Percentiles rank a stretch among this genome's conserved stretches.
Evolutionary conservation across 148 eudicot genomes (phyloP).

Genomic region (Camellia granthamiana): DNA sequence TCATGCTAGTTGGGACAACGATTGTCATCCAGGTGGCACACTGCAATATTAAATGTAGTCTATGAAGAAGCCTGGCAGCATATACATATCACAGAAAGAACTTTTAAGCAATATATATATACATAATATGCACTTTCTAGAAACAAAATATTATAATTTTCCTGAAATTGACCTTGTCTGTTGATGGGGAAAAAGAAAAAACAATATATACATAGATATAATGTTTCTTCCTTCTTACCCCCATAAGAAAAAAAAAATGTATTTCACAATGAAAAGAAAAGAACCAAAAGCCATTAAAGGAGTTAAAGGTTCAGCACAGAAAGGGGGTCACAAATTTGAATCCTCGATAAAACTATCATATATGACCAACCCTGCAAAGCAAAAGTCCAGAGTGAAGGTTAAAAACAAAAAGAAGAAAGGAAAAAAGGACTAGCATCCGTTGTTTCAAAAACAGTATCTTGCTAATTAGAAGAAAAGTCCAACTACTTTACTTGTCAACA

Average conservation of each 20-base stretch:
- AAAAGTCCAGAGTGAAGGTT: background rate
- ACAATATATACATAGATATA: background rate
- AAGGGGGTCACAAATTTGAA: background rate
- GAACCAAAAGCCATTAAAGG: background rate
- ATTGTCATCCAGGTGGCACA: slow-evolving; percentile 99
- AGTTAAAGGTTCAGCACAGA: background rate
- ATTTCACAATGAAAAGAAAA: background rate
- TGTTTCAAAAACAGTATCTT: background rate
- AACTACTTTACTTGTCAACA: background rate
- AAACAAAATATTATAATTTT: background rate
- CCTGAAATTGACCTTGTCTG: background rate
- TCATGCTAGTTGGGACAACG: slow-evolving; percentile 96
- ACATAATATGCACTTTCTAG: background rate
- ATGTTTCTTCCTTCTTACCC: background rate
- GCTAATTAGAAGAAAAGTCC: background rate
- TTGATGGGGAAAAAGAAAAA: background rate
- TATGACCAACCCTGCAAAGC: background rate
- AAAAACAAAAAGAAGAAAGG: background rate
- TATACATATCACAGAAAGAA: background rate
- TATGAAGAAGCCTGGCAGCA: background rate
- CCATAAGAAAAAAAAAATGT: background rate
- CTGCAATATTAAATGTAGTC: slow-evolving; percentile 48
- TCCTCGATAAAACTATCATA: background rate
- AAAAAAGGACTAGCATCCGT: background rate
- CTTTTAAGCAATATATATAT: background rate